A percentile compares a stretch with the other conserved stretches of the same genome.
phyloP scores from a whole-genome alignment of 495 filamentous ascomycete species.

The Aspergillus saccharolyticus region DNA sequence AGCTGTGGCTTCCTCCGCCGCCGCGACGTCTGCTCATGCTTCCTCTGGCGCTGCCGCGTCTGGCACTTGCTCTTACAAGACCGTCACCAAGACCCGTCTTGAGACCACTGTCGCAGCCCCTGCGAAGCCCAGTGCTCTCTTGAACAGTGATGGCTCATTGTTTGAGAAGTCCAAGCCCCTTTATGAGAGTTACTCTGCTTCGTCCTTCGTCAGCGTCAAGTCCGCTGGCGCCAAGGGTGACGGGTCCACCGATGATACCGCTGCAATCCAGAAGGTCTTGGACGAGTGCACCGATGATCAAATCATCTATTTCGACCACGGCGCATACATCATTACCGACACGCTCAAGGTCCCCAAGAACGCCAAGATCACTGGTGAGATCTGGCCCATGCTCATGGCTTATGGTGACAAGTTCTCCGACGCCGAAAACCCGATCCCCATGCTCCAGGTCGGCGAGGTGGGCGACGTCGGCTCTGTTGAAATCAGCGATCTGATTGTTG shows the following conservation, averaged over 20 bases:
- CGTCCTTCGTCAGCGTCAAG: conserved; percentile 65
- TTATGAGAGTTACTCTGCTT: conserved; percentile 49
- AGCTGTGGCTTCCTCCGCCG: background rate
- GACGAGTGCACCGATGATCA: conserved; percentile 54
- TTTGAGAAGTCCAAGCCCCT: conserved; percentile 66
- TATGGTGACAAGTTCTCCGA: conserved; percentile 68
- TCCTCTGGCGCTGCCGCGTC: conserved; percentile 11
- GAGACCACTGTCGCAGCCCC: conserved; percentile 33
- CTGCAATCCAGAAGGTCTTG: conserved; percentile 64
- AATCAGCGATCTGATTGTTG: conserved; percentile 67
- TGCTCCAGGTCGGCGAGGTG: conserved; percentile 66
- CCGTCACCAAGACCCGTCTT: conserved; percentile 32
- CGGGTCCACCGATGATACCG: conserved; percentile 55
- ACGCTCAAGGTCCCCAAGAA: conserved; percentile 72
- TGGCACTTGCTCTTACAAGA: conserved; percentile 19
- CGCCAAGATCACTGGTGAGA: conserved; percentile 75
- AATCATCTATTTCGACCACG: conserved; percentile 88
- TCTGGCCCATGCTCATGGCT: conserved; percentile 86
- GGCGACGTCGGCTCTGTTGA: conserved; percentile 77
- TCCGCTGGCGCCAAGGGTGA: conserved; percentile 74
- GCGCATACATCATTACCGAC: conserved; percentile 76
- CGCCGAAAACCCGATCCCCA: conserved; percentile 56
- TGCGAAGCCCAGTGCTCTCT: conserved; percentile 35
- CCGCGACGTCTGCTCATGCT: background rate
- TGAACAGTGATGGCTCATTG: conserved; percentile 43